Evolutionary conservation across 352 stramenopile species (phyloP).

Genomic region (Globisporangium viniferum): DNA sequence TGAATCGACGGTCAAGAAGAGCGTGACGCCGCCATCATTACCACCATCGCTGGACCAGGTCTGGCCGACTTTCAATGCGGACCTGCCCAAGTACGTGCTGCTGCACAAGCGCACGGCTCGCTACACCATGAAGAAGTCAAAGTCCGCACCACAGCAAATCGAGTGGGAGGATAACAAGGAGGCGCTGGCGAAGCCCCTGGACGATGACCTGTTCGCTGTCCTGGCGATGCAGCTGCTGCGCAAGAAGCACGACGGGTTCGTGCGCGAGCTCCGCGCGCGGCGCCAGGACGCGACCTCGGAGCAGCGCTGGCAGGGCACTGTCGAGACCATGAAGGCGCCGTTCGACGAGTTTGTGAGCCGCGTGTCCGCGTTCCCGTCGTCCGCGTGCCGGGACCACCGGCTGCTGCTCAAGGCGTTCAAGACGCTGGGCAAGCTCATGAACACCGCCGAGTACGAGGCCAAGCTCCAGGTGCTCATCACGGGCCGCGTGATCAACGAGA

Average conservation of each 20-base stretch:
- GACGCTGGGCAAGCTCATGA: constrained; percentile 25
- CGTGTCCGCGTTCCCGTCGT: constrained; percentile 22
- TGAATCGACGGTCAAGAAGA: not conserved
- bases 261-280: constrained; percentile 37
- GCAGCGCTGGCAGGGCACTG: constrained; percentile 33
- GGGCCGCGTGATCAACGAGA: constrained; percentile 23
- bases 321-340: constrained; percentile 27
- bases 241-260: constrained; percentile 50
- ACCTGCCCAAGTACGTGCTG: constrained; percentile 54
- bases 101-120: constrained; percentile 56
- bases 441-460: constrained; percentile 31
- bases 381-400: constrained; percentile 32
- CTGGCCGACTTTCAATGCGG: constrained; percentile 42
- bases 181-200: constrained; percentile 23
- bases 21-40: not conserved
- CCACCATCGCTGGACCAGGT: constrained; percentile 30
- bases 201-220: constrained; percentile 19
- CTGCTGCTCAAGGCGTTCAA: constrained; percentile 51
- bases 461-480: constrained; percentile 56
- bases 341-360: constrained; percentile 29
- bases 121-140: constrained; percentile 27
- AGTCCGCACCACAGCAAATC: constrained; percentile 1
- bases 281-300: constrained; percentile 34
- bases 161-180: constrained; percentile 34
- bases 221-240: constrained; percentile 44